Conservation (phyloP, 2,329 filamentous ascomycete genomes). For the Colletotrichum spaethianum region DNA sequence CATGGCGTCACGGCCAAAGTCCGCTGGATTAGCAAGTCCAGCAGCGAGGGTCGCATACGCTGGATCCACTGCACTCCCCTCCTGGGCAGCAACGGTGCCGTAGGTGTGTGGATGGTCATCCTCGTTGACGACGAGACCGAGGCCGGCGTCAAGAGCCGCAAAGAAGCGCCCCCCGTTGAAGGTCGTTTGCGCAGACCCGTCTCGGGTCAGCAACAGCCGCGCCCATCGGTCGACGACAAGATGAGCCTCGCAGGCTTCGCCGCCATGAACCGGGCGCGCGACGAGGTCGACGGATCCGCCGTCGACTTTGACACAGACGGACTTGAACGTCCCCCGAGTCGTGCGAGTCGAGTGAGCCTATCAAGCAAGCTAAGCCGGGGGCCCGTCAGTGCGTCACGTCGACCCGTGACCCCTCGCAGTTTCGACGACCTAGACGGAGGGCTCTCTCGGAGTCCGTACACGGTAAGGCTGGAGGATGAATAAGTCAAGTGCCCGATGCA, state of each 20-base stretch:
- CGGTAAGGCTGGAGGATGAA: slow-evolving; percentile 34
- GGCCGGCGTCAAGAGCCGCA: slow-evolving; percentile 21
- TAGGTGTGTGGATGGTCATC: slow-evolving; percentile 86
- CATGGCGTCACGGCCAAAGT: slow-evolving; percentile 82
- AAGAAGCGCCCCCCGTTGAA: slow-evolving; percentile 47
- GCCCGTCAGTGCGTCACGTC: background rate
- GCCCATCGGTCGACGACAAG: slow-evolving; percentile 37
- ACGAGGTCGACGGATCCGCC: slow-evolving; percentile 17
- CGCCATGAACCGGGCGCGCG: slow-evolving; percentile 31
- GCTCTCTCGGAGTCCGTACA: slow-evolving; percentile 11
- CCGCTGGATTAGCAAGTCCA: slow-evolving; percentile 72
- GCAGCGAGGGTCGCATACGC: slow-evolving; percentile 72
- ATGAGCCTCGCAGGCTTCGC: slow-evolving; percentile 43
- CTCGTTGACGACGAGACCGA: slow-evolving; percentile 75
- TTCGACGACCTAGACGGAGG: slow-evolving; percentile 8
- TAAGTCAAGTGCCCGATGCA: background rate
- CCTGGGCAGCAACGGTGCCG: slow-evolving; percentile 74
- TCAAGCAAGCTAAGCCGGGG: slow-evolving; percentile 31
- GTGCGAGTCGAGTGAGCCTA: slow-evolving; percentile 21
- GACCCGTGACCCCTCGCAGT: background rate
- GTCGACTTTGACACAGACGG: slow-evolving; percentile 9
- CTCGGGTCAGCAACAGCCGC: slow-evolving; percentile 10
- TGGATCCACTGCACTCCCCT: slow-evolving; percentile 87
- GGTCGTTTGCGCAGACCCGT: slow-evolving; percentile 32
- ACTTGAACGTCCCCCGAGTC: slow-evolving; percentile 27